These are phyloP conservation scores for Scleromitrula shiraiana DNA, from an alignment of 2,329 filamentous ascomycete species.

Conservation along the genomic window DNA sequence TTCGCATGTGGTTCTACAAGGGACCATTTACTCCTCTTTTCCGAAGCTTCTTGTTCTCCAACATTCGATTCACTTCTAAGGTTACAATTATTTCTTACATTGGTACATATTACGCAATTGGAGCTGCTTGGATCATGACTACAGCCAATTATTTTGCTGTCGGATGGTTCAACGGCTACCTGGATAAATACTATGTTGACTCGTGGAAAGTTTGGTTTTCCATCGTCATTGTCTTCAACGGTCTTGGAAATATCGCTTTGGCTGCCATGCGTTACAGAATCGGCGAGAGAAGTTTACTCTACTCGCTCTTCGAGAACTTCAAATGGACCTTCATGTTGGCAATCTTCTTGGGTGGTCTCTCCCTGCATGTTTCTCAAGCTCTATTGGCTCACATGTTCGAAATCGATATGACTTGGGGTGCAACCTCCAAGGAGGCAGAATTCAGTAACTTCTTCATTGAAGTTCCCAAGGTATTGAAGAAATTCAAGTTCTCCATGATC, in stretches of 20 bases:
- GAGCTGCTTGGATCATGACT: conserved; percentile 67
- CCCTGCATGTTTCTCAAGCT: conserved; percentile 72
- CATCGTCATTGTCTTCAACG: conserved; percentile 71
- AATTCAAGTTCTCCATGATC: conserved; percentile 49
- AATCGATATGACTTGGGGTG: conserved; percentile 80
- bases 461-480: conserved; percentile 68
- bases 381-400: conserved; percentile 77
- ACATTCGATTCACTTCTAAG: conserved; percentile 68
- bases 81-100: conserved; percentile 70
- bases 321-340: conserved; percentile 68
- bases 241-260: conserved; percentile 63
- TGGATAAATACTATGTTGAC: conserved; percentile 75
- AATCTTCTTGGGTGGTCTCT: conserved; percentile 76
- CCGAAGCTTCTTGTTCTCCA: conserved; percentile 62
- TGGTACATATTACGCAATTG: conserved; percentile 74
- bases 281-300: conserved; percentile 53
- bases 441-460: conserved; percentile 81
- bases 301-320: conserved; percentile 54
- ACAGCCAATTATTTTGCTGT: conserved; percentile 67
- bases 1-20: conserved; percentile 62
- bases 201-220: conserved; percentile 75
- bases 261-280: conserved; percentile 66
- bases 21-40: conserved; percentile 77
- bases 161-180: conserved; percentile 68
- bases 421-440: conserved; percentile 75